Base-by-base conservation (phyloP, 306 rosid species). In the Glycine latifolia region DNA sequence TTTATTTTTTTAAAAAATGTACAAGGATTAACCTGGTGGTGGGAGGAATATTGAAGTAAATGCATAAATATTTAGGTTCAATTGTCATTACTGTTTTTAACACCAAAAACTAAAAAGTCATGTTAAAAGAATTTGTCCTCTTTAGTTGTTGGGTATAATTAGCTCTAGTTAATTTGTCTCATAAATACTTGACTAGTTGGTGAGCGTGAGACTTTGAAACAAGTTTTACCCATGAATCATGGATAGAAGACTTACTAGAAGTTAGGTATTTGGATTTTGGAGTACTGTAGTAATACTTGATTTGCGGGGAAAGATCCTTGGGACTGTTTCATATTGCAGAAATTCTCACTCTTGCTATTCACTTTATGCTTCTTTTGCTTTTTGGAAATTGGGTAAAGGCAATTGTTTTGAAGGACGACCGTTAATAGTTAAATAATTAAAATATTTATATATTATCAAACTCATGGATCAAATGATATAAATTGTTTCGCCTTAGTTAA, bases 231-330 rank as follows among this genome's bases (percentile, higher is more conserved):
- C 83, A 55, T 46, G 3, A 79, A 70, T 79, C 26, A 70, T 70
- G 78, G 83, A 59, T 44, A 71, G 43, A 71, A n/a, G 77, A 70
- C 50, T 72, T 14, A 56, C n/a, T n/a, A 59, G 13, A 70, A 49
- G 66, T 49, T 62, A 61, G 72, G 66, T 68, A 53, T 67, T 53
- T 55, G 59, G 76, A 39, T 8, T 26, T 26, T 26, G 31, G 31
- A 26, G 31, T 26, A 26, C 31, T 26, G 31, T 26, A 26, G 1
- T 26, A 26, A 2, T 65, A 63, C 67, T 35, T 62, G 17, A 62
- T 12, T 62, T 16, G 70, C 48, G 70, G 46, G 46, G 2, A 31
- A 33, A 2, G 14, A 8, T 39, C 44, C 6, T 61, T 61, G 11
- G 2, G 8, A 61, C 44, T 43, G 47, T 7, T 26, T 61, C 4